phyloP scores from a whole-genome alignment of 352 stramenopile species.

The Blastocystis sp. region DNA sequence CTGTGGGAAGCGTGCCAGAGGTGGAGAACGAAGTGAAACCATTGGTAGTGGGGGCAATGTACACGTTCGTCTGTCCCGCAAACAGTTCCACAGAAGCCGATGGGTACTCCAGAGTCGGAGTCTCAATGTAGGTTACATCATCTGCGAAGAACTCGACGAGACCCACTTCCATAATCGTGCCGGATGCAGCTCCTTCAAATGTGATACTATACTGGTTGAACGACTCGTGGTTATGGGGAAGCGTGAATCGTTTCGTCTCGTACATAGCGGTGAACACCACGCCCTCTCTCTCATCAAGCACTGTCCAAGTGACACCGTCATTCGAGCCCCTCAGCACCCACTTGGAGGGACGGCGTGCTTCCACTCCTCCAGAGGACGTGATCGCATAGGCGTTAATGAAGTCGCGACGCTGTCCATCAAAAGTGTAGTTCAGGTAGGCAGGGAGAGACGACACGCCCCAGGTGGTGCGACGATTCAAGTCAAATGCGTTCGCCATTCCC shows the following conservation, averaged over 20 bases:
- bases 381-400: slow-evolving; percentile 58
- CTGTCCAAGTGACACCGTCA: not conserved
- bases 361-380: not conserved
- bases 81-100: not conserved
- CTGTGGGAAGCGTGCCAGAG: not conserved
- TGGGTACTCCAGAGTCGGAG: not conserved
- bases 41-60: not conserved
- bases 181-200: not conserved
- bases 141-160: not conserved
- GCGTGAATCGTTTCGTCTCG: not conserved
- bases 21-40: slow-evolving; percentile 44
- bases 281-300: not conserved
- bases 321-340: slow-evolving; percentile 47
- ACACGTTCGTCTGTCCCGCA: not conserved
- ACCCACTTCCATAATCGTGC: not conserved
- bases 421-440: not conserved
- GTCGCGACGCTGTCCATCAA: not conserved
- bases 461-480: slow-evolving; percentile 18
- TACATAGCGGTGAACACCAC: slow-evolving; percentile 14
- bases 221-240: not conserved
- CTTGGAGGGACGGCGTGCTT: not conserved
- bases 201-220: not conserved
- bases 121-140: not conserved
- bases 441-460: not conserved
- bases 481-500: slow-evolving; percentile 2